Percentiles rank a stretch among this genome's conserved stretches.
Evolutionary conservation across 1,284 basidiomycete genomes (phyloP).

Genomic region (Boletus sp.): DNA sequence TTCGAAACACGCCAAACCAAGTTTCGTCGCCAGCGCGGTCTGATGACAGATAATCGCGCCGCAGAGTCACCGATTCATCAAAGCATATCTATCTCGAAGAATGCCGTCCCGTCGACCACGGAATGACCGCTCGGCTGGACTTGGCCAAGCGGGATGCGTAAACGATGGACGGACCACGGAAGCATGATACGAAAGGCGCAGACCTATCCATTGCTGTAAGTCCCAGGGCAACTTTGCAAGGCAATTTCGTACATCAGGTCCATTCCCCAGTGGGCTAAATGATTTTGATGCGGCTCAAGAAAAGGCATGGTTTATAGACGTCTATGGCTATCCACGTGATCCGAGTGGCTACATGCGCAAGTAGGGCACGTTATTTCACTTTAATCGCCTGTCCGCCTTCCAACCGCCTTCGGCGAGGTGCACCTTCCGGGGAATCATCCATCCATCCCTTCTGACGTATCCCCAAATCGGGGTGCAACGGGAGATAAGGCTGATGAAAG

Average conservation of each 20-base stretch:
- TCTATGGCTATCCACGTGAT: slow-evolving; percentile 28
- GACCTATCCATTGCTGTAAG: slow-evolving; percentile 9
- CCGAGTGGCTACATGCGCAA: slow-evolving; percentile 23
- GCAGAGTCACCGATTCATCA: slow-evolving; percentile 22
- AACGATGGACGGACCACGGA: not conserved
- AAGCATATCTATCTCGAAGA: slow-evolving; percentile 14
- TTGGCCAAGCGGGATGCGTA: slow-evolving; percentile 5
- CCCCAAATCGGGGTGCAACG: slow-evolving; percentile 47
- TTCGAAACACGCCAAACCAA: slow-evolving; percentile 17
- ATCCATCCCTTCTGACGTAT: slow-evolving; percentile 33
- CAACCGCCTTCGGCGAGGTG: slow-evolving; percentile 57
- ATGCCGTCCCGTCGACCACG: slow-evolving; percentile 23
- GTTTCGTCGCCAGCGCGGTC: slow-evolving; percentile 7
- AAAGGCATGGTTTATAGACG: slow-evolving; percentile 21
- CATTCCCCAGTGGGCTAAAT: slow-evolving; percentile 27
- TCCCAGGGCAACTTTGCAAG: slow-evolving; percentile 13
- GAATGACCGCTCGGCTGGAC: slow-evolving; percentile 13
- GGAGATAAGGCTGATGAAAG: slow-evolving; percentile 47
- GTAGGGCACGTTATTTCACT: slow-evolving; percentile 41
- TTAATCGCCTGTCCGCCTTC: slow-evolving; percentile 60
- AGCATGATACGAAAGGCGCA: slow-evolving; percentile 11
- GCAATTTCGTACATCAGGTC: slow-evolving; percentile 8
- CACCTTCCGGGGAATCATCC: slow-evolving; percentile 44
- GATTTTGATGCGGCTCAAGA: slow-evolving; percentile 24
- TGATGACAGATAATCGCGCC: slow-evolving; percentile 17